Base-by-base conservation (phyloP, 108 stramenopile genomes). In the Nitzschia sp. region DNA sequence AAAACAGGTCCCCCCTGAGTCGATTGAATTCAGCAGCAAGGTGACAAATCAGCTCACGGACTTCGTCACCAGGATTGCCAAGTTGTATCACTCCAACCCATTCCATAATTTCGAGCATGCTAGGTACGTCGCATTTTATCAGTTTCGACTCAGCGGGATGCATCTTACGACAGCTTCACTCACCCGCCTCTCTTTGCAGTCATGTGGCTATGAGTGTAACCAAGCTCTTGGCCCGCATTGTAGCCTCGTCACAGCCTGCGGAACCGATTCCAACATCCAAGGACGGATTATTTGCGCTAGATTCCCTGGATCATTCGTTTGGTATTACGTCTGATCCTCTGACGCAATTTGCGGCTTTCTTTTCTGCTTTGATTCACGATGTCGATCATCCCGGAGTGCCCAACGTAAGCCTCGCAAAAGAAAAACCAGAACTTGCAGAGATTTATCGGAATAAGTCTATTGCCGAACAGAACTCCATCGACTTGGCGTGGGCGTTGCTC, bases 61-160 rank as follows among this genome's bases (percentile, higher is more conserved):
- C 11, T 59, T 27, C 28, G 58, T 59, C 2, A 33, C 58, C 13
- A 59, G 26, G 26, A 59, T 59, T 3, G 23, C 58, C 1, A 30
- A 59, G 2, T 27, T 59, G 2, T 59, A 59, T 33, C 28, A 30
- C 5, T 17, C 17, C n/a, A 72, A 73, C 48, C 59, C 72, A 11
- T 78, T 78, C 59, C 77, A 78, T 38, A 78, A 59, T 30, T 74
- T 78, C 33, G 77, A 78, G 51, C 77, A 78, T 46, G 77, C 72
- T 9, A 68, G 68, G 36, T 63, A 27, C 45, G 61, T 46, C 1
- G 21, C 29, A 18, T 29, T 24, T 6, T 5, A 54, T 54, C 53
- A 6, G 6, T 18, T 54, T 6, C n/a, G 6, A 23, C 15, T 19
- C 6, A 5, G 11, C n/a, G 5, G 5, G 21, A 6, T 24, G 53